Evolutionary conservation across 2,329 filamentous ascomycete species (phyloP).

Genomic region (Fusarium sterilihyphosum): DNA sequence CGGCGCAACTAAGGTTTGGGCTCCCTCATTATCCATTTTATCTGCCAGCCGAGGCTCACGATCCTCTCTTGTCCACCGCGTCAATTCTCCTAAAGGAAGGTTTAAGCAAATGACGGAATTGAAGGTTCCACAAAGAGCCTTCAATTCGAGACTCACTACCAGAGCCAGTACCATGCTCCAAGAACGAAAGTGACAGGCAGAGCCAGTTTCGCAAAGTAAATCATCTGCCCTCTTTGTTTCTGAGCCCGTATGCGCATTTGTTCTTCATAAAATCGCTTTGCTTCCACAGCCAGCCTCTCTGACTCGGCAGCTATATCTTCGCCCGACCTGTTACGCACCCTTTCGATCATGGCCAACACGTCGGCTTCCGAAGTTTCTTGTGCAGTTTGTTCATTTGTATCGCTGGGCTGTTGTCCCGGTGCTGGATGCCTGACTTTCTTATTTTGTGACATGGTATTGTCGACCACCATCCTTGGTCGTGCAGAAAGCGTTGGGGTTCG

Average conservation of each 20-base stretch:
- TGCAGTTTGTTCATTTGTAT: background rate
- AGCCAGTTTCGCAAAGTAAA: background rate
- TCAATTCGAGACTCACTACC: too few relatives aligned
- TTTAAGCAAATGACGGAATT: accelerated
- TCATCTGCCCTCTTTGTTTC: background rate
- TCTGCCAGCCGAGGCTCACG: background rate
- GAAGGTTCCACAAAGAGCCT: too few relatives aligned
- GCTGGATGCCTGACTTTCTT: background rate
- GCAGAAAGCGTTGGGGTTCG: background rate
- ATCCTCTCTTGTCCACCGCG: background rate
- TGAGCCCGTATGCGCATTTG: background rate
- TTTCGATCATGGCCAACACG: background rate
- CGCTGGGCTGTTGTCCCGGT: too few relatives aligned
- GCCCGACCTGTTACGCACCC: background rate
- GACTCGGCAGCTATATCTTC: background rate
- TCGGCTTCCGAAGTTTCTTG: background rate
- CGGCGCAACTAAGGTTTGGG: background rate
- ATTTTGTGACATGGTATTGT: background rate
- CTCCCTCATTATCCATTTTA: background rate
- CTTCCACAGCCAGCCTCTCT: background rate
- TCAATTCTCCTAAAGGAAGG: background rate
- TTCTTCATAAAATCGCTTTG: background rate
- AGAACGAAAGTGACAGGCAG: background rate
- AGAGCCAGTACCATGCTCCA: background rate
- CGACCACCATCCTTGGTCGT: too few relatives aligned